Base-by-base conservation (phyloP, 345 rosid genomes). In the Brassica napus region DNA sequence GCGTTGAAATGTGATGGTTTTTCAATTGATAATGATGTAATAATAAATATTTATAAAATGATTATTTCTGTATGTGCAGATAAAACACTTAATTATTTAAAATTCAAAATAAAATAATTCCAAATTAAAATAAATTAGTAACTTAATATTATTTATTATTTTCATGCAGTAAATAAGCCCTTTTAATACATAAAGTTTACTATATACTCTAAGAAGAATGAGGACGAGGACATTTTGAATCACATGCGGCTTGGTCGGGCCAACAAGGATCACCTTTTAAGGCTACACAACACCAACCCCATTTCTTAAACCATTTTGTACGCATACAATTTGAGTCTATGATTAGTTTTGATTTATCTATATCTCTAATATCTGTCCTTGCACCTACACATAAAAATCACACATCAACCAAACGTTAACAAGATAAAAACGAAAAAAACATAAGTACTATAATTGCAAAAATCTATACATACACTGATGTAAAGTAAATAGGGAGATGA, bases 391-490 rank as follows among this genome's bases (percentile, higher is more conserved):
- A 54, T 8, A 30, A 0, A 47, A 24, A 47, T 32, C 37, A 68
- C 72, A 68, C 35, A 23, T 37, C 70, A 67, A 67, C 71, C 58
- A 47, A 68, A 52, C 55, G 3, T 30, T 54, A 31, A 31, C 44
- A n/a, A 44, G 23, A 26, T 31, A 26, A 31, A 58, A 24, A 58
- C 4, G 1, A 57, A 57, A 8, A 68, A 69, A 12, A 15, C 62
- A 69, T 8, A 6, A 54, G 18, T 28, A 44, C 14, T 67, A 23
- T 9, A 23, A 30, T 7, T 68, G 59, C 8, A 18, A 58, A 58
- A 58, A 58, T 8, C 5, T 23, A 55, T 26, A 68, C 59, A 55
- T 71, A 57, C 74, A 71, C 2, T 32, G 32, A 57, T 71, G 65
- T 14, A 32, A 55, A 71, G 32, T 8, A 21, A 71, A 57, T 26